phyloP scores from a whole-genome alignment of 768 basidiomycete genomes.

The Tulasnella sp. region DNA sequence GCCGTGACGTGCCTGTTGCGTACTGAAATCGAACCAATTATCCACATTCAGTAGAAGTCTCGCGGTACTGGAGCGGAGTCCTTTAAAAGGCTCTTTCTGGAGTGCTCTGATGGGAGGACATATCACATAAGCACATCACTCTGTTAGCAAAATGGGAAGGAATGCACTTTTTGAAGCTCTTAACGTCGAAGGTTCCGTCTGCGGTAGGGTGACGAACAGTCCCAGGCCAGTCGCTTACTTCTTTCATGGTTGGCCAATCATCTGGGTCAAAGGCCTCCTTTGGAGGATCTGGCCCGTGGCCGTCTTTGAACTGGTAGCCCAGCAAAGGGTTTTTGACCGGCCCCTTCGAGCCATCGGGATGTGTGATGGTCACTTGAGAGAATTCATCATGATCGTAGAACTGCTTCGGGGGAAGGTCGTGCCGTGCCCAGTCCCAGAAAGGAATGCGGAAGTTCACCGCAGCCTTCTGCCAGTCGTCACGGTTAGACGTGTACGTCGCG shows the following conservation, averaged over 20 bases:
- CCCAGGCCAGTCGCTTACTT: too few species aligned
- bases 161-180: background rate
- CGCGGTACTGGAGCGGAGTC: too few species aligned
- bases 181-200: background rate
- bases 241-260: too few species aligned
- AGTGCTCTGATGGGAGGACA: too few species aligned
- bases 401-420: slow-evolving; percentile 47
- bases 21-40: slow-evolving; percentile 10
- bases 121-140: too few species aligned
- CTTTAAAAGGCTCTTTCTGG: too few species aligned
- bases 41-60: too few species aligned
- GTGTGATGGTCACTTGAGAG: slow-evolving; percentile 44
- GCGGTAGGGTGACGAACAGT: background rate
- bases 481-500: background rate
- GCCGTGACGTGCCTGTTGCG: background rate
- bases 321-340: slow-evolving; percentile 17
- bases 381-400: slow-evolving; percentile 43
- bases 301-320: slow-evolving; percentile 4
- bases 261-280: too few species aligned
- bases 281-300: too few species aligned
- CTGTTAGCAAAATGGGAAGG: too few species aligned
- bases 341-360: slow-evolving; percentile 41
- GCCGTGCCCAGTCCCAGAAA: slow-evolving; percentile 58
- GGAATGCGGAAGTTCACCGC: slow-evolving; percentile 48
- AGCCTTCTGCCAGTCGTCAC: slow-evolving; percentile 43